These are phyloP conservation scores for Fusarium sp. DNA, from an alignment of 2,329 filamentous ascomycete genomes.

Conservation along the genomic window DNA sequence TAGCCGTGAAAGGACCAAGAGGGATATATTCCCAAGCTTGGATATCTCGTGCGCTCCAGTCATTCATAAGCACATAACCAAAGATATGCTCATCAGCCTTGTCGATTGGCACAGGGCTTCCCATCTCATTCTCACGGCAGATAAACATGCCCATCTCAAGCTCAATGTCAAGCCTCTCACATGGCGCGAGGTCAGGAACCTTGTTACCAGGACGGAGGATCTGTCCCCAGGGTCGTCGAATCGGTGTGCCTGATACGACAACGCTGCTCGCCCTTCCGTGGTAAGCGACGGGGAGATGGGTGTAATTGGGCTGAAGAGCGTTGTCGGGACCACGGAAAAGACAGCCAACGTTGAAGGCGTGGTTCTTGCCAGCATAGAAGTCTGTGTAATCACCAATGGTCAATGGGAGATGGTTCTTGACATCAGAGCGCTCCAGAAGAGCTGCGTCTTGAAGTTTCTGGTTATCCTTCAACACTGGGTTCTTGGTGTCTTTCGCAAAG, in stretches of 20 bases:
- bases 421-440: conserved; percentile 50
- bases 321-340: conserved; percentile 79
- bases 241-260: conserved; percentile 76
- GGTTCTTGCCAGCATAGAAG: conserved; percentile 83
- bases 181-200: conserved; percentile 66
- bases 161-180: conserved; percentile 75
- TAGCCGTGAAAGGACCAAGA: conserved; percentile 69
- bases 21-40: conserved; percentile 70
- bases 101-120: conserved; percentile 70
- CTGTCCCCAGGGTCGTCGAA: conserved; percentile 78
- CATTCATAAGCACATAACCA: conserved; percentile 72
- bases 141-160: conserved; percentile 82
- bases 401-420: conserved; percentile 78
- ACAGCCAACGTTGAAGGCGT: conserved; percentile 75
- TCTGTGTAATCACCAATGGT: conserved; percentile 85
- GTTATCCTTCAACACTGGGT: conserved; percentile 50
- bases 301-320: conserved; percentile 83
- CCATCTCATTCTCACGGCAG: conserved; percentile 71
- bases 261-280: conserved; percentile 82
- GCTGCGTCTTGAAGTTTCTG: conserved; percentile 42
- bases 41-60: conserved; percentile 71
- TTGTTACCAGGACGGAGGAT: conserved; percentile 60
- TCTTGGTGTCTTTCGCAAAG: conserved; percentile 62
- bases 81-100: conserved; percentile 78
- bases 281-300: conserved; percentile 81